Percentiles rank a stretch among this genome's conserved stretches.
These are phyloP conservation scores for Globisporangium nagaii DNA, from an alignment of 352 stramenopile species.

Conservation along the genomic window DNA sequence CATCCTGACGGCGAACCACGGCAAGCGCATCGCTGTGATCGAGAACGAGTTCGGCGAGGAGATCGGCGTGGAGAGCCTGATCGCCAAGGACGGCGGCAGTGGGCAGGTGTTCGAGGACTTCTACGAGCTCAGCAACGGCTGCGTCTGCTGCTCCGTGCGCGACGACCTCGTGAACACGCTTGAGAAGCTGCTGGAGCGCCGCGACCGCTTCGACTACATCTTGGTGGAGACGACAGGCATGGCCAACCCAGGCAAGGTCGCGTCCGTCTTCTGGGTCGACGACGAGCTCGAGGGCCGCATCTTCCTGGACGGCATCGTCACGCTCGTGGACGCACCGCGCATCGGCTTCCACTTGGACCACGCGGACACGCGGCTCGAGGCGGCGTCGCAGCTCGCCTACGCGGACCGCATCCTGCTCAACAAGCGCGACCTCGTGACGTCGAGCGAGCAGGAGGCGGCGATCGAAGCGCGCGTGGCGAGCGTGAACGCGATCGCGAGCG, in stretches of 20 bases:
- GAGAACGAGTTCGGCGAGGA: conserved; percentile 99
- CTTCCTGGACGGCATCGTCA: conserved; percentile 95
- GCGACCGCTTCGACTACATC: conserved; percentile 88
- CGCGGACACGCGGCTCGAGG: conserved; percentile 66
- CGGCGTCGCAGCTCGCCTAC: conserved; percentile 96
- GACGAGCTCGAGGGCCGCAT: conserved; percentile 86
- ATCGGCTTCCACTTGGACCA: conserved; percentile 76
- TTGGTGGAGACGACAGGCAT: conserved; percentile 94
- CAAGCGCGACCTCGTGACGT: conserved; percentile 95
- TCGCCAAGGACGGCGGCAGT: conserved; percentile 67
- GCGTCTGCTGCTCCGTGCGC: conserved; percentile 97
- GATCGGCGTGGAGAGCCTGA: conserved; percentile 91
- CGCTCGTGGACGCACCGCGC: conserved; percentile 95
- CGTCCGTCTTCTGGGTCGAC: conserved; percentile 96
- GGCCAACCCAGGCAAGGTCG: conserved; percentile 92
- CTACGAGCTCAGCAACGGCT: conserved; percentile 97
- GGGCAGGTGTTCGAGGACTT: conserved; percentile 81
- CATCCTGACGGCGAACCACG: conserved; percentile 91
- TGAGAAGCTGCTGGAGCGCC: conserved; percentile 74
- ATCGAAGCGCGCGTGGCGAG: conserved; percentile 38
- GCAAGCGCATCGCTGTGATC: conserved; percentile 96
- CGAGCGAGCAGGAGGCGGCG: conserved; percentile 23
- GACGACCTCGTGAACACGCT: conserved; percentile 86
- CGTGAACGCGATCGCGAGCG: conserved; percentile 66
- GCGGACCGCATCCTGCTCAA: conserved; percentile 98